These are phyloP conservation scores for Craspedostauros australis DNA, from an alignment of 108 stramenopile species.

Conservation along the genomic window DNA sequence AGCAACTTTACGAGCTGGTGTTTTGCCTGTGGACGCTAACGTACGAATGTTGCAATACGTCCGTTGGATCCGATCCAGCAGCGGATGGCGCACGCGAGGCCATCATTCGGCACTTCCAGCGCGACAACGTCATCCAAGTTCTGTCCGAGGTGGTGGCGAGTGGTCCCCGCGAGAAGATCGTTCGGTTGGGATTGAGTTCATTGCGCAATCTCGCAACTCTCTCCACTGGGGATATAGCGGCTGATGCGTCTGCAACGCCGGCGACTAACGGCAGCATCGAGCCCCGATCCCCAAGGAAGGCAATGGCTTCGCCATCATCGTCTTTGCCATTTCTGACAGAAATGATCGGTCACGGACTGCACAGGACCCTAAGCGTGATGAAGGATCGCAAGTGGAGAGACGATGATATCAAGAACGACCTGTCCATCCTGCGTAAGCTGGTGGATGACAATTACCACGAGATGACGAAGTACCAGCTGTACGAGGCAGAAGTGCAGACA, in stretches of 20 bases:
- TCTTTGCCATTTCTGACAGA: slow-evolving; percentile 42
- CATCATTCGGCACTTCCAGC: slow-evolving; percentile 37
- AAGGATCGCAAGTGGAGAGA: slow-evolving; percentile 43
- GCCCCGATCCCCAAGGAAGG: not conserved
- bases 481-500: slow-evolving; percentile 70
- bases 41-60: slow-evolving; percentile 62
- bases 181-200: slow-evolving; percentile 69
- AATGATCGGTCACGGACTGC: slow-evolving; percentile 72
- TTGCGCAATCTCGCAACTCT: slow-evolving; percentile 63
- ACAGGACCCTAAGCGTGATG: slow-evolving; percentile 44
- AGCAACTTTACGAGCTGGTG: slow-evolving; percentile 87
- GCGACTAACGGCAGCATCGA: not conserved
- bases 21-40: slow-evolving; percentile 88
- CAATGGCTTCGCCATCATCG: not conserved
- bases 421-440: slow-evolving; percentile 49
- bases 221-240: no score
- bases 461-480: slow-evolving; percentile 80
- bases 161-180: slow-evolving; percentile 83
- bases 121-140: slow-evolving; percentile 51
- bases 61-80: no score
- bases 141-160: slow-evolving; percentile 60
- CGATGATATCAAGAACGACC: slow-evolving; percentile 70
- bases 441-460: slow-evolving; percentile 66
- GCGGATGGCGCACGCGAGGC: slow-evolving; percentile 9
- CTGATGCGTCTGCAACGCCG: no score